Base-by-base conservation (phyloP, 139 green algal genomes). In the Chlorella sp. region DNA sequence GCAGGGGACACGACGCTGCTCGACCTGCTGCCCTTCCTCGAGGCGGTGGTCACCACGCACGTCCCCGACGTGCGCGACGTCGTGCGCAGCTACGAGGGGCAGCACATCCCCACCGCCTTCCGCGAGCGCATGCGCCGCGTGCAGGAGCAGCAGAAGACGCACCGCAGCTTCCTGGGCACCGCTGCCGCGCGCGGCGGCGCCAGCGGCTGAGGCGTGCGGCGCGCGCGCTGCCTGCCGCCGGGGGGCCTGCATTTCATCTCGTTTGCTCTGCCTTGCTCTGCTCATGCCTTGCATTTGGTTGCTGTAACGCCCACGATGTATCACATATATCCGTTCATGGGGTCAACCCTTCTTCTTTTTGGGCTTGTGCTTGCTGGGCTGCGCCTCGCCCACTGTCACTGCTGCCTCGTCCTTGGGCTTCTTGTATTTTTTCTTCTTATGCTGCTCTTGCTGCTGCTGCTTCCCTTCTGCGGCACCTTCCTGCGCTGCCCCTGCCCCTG, bases 21-120 rank as follows among this genome's bases (percentile, higher is more conserved):
- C 67, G 95, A 99, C 77, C 82, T 95, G 19, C 76, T 97, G 56
- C 92, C 92, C 35, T 97, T 97, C 82, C 74, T 97, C 36, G 90
- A 97, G 64, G 76, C 69, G 35, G 45, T 88, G 14, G 80, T 79
- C 14, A 68, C 66, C 46, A 82, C 77, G 4, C 74, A 88, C 33
- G 79, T 88, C 21, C 78, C 79, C 29, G 92, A 97, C 73, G 83
- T 96, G 41, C 76, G 91, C 6, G 77, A 79, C 15, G 87, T 95
- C 21, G 79, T 97, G 35, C 48, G 70, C 19, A 87, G 79, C 50
- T 98, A 97, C 80, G 91, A 97, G 74, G 91, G 93, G 17, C 78
- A 95, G 68, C 83, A 89, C 83, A 90, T 98, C 29, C 90, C 94
- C 60, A 80, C 82, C 9, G 92, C 93, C 25, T 98, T 96, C 86